Base-by-base conservation (phyloP, 192 early-diverging fungal species). In the Funneliformis geosporum region DNA sequence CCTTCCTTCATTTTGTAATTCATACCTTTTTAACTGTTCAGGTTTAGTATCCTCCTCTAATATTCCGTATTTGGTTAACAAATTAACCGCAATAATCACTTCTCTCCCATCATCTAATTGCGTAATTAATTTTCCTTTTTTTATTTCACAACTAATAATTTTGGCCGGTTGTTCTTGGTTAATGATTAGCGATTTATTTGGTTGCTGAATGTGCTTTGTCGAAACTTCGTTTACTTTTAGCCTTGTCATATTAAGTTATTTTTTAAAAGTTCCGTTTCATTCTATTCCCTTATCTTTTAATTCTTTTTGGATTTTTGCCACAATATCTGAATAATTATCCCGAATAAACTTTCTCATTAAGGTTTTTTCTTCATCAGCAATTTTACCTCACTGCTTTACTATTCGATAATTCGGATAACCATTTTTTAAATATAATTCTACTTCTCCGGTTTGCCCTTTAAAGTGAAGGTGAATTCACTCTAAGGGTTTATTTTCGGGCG, bases 101-200 rank as follows among this genome's bases (percentile, higher is more conserved):
- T 67, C 65, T 11, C 65, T 12, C 9, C 65, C 65, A 40, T 67
- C 65, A 40, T 23, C 11, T 12, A 67, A 67, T 67, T 67, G 65
- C 2, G 65, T 4, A 25, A 25, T 67, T 67, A 67, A 67, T 67
- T 67, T 67, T 4, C 28, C n/a, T 67, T 67, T 4, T 3, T 28
- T 12, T 39, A 28, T 23, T 67, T 67, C 4, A 28, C 25, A 40
- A 23, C 11, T 25, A 67, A 40, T 28, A 6, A 67, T 67, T 67
- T n/a, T n/a, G n/a, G n/a, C 28, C 2, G 65, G 65, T 12, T 67
- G 2, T 25, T 2, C 42, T 43, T 43, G 4, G 2, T 5, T 5
- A 5, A 43, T 43, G 2, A 8, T 5, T 43, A 5, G 7, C 8
- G 2, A 8, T 5, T 8, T 43, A 2, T 43, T 43, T 43, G 2